Evolutionary conservation across 768 basidiomycete species (phyloP).

Genomic region (Serendipita sp.): DNA sequence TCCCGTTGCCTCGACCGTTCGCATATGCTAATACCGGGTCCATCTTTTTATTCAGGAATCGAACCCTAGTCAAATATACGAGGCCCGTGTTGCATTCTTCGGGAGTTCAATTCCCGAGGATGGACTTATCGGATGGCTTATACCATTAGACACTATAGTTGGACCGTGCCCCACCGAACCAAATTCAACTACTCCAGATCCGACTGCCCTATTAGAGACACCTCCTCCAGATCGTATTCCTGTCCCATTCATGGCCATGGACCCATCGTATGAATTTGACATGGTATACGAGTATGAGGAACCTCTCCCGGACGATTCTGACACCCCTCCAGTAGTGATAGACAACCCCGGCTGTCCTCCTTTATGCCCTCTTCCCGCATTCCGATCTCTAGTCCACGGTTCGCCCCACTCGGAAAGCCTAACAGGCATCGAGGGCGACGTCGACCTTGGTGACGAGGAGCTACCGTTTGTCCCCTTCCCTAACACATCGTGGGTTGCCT

Average conservation of each 20-base stretch:
- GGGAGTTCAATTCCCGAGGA: not conserved
- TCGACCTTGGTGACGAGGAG: not conserved
- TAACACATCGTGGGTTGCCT: slow-evolving; percentile 57
- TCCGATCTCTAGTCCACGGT: not conserved
- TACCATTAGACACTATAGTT: not conserved
- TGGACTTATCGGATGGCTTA: not conserved
- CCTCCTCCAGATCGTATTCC: not conserved
- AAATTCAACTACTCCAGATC: not conserved
- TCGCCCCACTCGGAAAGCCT: not conserved
- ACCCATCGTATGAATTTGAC: not conserved
- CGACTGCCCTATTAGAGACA: not conserved
- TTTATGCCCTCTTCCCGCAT: not conserved
- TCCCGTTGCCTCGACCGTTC: not conserved
- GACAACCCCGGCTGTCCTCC: not conserved
- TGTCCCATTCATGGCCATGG: not conserved
- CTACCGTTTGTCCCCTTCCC: not conserved
- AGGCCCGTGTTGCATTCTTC: slow-evolving; percentile 1
- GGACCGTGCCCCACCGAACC: not conserved
- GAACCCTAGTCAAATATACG: not conserved
- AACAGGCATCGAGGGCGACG: not conserved
- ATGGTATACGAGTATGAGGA: not conserved
- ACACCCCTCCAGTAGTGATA: not conserved
- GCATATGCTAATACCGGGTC: not conserved
- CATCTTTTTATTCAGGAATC: not conserved
- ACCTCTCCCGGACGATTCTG: not conserved